These are phyloP conservation scores for Podila epicladia DNA, from an alignment of 192 early-diverging fungal genomes.

Conservation along the genomic window DNA sequence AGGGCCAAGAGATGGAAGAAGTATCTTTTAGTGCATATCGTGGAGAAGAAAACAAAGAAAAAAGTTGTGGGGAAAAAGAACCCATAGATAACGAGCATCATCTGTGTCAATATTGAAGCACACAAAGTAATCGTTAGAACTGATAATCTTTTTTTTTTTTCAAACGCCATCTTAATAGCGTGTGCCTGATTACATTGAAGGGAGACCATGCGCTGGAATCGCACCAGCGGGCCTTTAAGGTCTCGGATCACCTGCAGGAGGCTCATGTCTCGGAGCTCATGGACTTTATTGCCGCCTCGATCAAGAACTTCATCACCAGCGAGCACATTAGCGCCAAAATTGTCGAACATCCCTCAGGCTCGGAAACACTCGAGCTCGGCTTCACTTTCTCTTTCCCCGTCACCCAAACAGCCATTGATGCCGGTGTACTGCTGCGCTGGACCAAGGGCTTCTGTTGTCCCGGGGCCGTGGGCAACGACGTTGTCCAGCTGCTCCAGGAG, in stretches of 20 bases:
- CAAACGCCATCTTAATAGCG: slow-evolving; percentile 28
- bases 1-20: too few relatives aligned
- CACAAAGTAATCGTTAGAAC: background rate
- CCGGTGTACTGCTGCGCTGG: slow-evolving; percentile 67
- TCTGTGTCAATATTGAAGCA: too few relatives aligned
- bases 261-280: slow-evolving; percentile 63
- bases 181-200: slow-evolving; percentile 82
- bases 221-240: slow-evolving; percentile 76
- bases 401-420: slow-evolving; percentile 74
- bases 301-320: slow-evolving; percentile 76
- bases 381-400: slow-evolving; percentile 95
- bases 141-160: background rate
- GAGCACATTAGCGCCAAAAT: slow-evolving; percentile 62
- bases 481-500: slow-evolving; percentile 81
- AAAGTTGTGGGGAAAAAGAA: too few relatives aligned
- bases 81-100: too few relatives aligned
- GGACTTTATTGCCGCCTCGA: slow-evolving; percentile 90
- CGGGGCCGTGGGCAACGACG: slow-evolving; percentile 84
- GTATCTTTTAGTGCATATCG: too few relatives aligned
- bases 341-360: slow-evolving; percentile 52
- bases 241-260: slow-evolving; percentile 69
- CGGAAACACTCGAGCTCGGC: slow-evolving; percentile 67
- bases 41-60: too few relatives aligned
- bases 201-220: slow-evolving; percentile 75
- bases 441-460: slow-evolving; percentile 86